These are phyloP conservation scores for Aureobasidium melanogenum DNA, from an alignment of 2,329 filamentous ascomycete genomes.

Conservation along the genomic window DNA sequence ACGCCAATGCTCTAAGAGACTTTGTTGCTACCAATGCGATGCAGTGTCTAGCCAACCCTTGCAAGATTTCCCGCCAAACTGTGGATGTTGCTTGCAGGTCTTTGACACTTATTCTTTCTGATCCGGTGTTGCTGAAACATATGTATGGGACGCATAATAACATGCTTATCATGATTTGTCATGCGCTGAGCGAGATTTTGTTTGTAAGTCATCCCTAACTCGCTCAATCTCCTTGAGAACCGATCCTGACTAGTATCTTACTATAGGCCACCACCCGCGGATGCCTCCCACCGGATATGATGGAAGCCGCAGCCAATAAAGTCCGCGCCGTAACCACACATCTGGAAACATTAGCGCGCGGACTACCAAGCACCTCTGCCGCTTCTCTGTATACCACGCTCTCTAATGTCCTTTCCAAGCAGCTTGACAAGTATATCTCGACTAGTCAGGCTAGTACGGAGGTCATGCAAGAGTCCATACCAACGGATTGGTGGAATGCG, in stretches of 20 bases:
- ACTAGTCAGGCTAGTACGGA: not conserved
- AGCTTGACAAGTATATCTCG: not conserved
- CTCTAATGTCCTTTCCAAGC: not conserved
- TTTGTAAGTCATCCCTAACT: not conserved
- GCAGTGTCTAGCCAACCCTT: not conserved
- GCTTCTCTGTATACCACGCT: not conserved
- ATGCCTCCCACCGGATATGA: not conserved
- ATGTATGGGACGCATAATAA: conserved; percentile 2
- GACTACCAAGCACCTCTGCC: not conserved
- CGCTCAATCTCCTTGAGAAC: too few relatives aligned
- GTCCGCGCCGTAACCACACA: not conserved
- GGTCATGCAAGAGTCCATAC: not conserved
- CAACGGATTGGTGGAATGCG: conserved; percentile 1
- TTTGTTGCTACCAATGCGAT: not conserved
- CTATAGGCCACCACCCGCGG: conserved; percentile 5
- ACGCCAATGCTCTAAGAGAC: not conserved
- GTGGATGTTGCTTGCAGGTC: not conserved
- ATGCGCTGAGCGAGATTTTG: not conserved
- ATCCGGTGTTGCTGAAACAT: not conserved
- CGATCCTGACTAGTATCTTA: not conserved
- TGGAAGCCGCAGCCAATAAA: not conserved
- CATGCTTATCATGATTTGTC: conserved; percentile 1
- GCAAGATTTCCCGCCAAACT: not conserved
- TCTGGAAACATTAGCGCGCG: not conserved
- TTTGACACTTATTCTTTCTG: not conserved